Base-by-base conservation (phyloP, 352 stramenopile genomes). In the Lagenidium giganteum region DNA sequence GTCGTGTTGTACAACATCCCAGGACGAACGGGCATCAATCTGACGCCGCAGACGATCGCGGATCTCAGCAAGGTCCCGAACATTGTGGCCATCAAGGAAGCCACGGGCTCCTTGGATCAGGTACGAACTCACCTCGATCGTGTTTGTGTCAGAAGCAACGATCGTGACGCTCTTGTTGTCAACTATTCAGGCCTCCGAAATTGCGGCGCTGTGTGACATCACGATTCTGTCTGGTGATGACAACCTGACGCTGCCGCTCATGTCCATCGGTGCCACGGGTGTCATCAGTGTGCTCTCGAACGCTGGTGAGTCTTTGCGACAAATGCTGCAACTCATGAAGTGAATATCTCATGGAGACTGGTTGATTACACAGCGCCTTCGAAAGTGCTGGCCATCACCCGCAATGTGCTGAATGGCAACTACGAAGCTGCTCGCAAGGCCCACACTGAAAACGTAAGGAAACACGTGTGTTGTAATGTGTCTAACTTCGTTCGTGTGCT, bases 1-100 rank as follows among this genome's bases (percentile, higher is more conserved):
- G 77, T 98, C 34, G 79, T 98, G 27, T 63, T 98, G 38, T 98
- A 98, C 85, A 98, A 99, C 77, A 97, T 98, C 42, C 96, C 96
- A 16, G 92, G 95, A 38, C 78, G 96, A 21, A 98, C 96, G 24
- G 95, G 87, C 42, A 92, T 98, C 42, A 96, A 98, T 66, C 80
- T 99, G 47, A 66, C 76, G 31, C 93, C 96, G 21, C 87, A 97
- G 61, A 98, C 87, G 18, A 94, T 98, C 52, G 92, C 78, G 7
- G 74, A 96, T 42, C 70, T 96, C 11, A 72, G 89, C 28, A 90
- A 96, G 69, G 72, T 98, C 60, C 85, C 93, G n/a, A 87, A 91
- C 53, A 97, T 99, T 59, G 81, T 98, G 26, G 96, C 93, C 33
- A 87, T 99, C 48, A 99, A 99, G 70, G 96, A 99, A 67, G 96